These are phyloP conservation scores for Grifola frondosa DNA, from an alignment of 1,284 basidiomycete species.

Conservation along the genomic window DNA sequence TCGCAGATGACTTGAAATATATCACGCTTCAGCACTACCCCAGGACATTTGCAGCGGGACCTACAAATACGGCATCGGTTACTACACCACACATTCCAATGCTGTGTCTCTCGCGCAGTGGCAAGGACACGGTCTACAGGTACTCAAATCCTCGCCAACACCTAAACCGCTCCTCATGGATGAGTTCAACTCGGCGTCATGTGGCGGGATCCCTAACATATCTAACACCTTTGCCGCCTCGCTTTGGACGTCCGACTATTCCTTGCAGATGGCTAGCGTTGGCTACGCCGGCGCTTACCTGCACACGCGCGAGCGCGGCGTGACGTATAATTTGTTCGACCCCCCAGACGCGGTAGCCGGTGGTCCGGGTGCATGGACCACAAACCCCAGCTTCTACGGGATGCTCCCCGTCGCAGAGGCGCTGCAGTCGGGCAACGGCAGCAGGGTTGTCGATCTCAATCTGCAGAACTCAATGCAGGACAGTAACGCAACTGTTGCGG, in stretches of 20 bases:
- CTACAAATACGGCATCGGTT: conserved; percentile 28
- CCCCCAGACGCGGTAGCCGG: conserved; percentile 38
- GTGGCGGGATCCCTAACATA: conserved; percentile 59
- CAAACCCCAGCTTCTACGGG: conserved; percentile 56
- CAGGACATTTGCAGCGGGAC: conserved; percentile 27
- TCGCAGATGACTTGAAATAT: conserved; percentile 42
- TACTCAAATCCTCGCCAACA: conserved; percentile 15
- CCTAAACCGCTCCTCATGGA: conserved; percentile 53
- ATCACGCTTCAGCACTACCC: conserved; percentile 40
- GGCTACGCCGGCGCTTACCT: conserved; percentile 48
- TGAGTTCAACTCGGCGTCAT: conserved; percentile 68
- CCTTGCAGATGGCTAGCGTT: conserved; percentile 49
- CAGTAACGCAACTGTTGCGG: conserved; percentile 39
- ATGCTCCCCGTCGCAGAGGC: conserved; percentile 57
- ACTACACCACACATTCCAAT: conserved; percentile 32
- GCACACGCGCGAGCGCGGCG: conserved; percentile 50
- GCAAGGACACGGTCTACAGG: conserved; percentile 40
- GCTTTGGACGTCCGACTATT: conserved; percentile 58
- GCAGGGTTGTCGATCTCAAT: conserved; percentile 52
- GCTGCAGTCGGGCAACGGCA: conserved; percentile 43
- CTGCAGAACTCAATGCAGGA: conserved; percentile 40
- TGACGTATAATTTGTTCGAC: conserved; percentile 51
- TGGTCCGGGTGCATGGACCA: conserved; percentile 44
- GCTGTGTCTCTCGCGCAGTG: conserved; percentile 40
- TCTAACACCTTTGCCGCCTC: conserved; percentile 64